Evolutionary conservation across 179 eudicot genomes (phyloP), one percentile per base, ranked within the genome.

Genomic region (Dionaea muscipula): DNA sequence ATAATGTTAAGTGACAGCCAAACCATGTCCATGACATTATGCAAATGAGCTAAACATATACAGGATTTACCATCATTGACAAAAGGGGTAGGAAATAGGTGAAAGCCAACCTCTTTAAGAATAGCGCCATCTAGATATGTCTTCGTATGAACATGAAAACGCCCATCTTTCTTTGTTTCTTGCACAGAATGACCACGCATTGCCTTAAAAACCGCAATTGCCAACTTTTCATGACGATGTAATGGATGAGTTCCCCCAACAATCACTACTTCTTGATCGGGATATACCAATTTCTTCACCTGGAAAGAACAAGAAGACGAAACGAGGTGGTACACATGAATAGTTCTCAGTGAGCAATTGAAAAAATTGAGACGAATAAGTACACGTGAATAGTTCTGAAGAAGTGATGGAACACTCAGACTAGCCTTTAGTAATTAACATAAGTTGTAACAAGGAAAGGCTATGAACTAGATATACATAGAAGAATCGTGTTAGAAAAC

Each of bases 121-220:
- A 91, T 82, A 57, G 98, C 94, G 44, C 98, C 98, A 64, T 91
- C 98, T 39, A 91, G 71, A 79, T 80, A 84, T 40, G 89, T 91
- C 72, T 78, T 91, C 64, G 98, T 87, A 60, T 81, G 85, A 65
- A 91, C 95, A 72, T 87, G 98, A 60, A 91, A 87, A 60, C 94
- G 95, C 15, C 98, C 98, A 61, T 87, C 96, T 28, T 75, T 84
- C 80, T 87, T 80, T 47, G 95, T 84, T 69, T 87, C 98, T 53
- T 91, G 98, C 65, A 91, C 80, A 50, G 98, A 91, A 72, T 80
- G 94, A 54, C 94, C 77, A 24, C 96, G 78, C 85, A 76, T 84
- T 53, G 98, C 91, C 81, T 91, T 88, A 41, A 88, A 83, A 68
- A 91, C 86, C 67, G 94, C 98, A 70, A 91, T 80, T 16, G 98